Percentiles rank a stretch among this genome's conserved stretches.
Conservation (phyloP, 2,329 filamentous ascomycete species). For the Epichloe scottii region DNA sequence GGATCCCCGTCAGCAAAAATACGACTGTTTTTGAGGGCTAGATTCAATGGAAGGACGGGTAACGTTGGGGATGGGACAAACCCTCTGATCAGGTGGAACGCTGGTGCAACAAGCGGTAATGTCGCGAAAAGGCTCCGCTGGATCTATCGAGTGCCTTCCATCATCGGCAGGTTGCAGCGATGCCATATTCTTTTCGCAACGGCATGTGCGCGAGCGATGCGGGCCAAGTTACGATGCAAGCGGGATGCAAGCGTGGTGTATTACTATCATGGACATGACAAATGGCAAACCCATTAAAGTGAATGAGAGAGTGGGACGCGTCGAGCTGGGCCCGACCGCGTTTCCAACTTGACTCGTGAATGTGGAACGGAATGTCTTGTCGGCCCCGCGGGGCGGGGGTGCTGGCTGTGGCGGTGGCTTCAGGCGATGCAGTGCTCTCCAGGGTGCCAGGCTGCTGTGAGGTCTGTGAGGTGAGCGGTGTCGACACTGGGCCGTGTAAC, state of each 20-base stretch:
- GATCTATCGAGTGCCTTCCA: constrained; percentile 32
- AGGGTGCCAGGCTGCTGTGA: too few relatives aligned
- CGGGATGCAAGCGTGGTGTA: not conserved
- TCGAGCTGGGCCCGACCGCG: not conserved
- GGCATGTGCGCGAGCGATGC: constrained; percentile 1
- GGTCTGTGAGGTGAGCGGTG: too few relatives aligned
- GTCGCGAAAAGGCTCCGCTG: constrained; percentile 52
- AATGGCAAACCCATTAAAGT: not conserved
- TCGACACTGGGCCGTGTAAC: too few relatives aligned
- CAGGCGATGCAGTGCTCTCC: too few relatives aligned
- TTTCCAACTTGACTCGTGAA: not conserved
- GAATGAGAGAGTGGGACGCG: not conserved
- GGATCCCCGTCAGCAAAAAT: not conserved
- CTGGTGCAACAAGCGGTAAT: constrained; percentile 81
- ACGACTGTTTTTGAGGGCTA: not conserved
- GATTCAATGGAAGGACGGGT: not conserved
- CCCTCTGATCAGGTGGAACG: constrained; percentile 65
- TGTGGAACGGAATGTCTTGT: too few relatives aligned
- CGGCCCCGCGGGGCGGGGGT: too few relatives aligned
- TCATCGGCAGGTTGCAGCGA: constrained; percentile 14
- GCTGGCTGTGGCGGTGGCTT: not conserved
- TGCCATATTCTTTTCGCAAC: constrained; percentile 14
- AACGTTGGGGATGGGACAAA: constrained; percentile 24
- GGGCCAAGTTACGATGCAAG: not conserved
- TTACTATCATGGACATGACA: not conserved